Evolutionary conservation across 1,284 basidiomycete genomes (phyloP).

Genomic region (Ceratobasidium sp.): DNA sequence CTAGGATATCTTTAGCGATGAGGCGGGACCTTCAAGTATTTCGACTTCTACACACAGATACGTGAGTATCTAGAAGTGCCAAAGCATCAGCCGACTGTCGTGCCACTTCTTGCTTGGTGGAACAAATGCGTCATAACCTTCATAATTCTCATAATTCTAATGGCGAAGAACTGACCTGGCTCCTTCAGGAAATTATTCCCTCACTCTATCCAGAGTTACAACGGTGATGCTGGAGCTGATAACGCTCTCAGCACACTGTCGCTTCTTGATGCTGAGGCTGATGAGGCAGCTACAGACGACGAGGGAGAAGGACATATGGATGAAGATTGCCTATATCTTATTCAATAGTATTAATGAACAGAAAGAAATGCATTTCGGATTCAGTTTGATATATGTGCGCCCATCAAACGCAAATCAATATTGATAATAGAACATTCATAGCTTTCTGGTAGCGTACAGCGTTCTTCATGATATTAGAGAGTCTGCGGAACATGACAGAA

Average conservation of each 20-base stretch:
- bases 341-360: too few species aligned
- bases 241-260: background rate
- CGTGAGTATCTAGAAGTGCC: constrained; percentile 1
- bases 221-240: background rate
- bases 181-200: background rate
- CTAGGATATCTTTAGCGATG: background rate
- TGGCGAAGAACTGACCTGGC: background rate
- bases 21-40: constrained; percentile 6
- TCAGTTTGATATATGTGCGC: too few species aligned
- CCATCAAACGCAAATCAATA: too few species aligned
- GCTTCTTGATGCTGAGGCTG: background rate
- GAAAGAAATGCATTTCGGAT: too few species aligned
- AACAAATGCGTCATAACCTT: background rate
- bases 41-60: background rate
- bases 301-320: too few species aligned
- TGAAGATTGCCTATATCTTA: too few species aligned
- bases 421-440: too few species aligned
- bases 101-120: constrained; percentile 1
- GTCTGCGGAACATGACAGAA: too few species aligned
- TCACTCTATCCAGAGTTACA: background rate
- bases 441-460: too few species aligned
- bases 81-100: background rate
- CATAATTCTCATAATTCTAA: too few species aligned
- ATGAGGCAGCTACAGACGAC: too few species aligned
- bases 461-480: too few species aligned